These are phyloP conservation scores for Aureobasidium sp. DNA, from an alignment of 2,329 filamentous ascomycete species.

Conservation along the genomic window DNA sequence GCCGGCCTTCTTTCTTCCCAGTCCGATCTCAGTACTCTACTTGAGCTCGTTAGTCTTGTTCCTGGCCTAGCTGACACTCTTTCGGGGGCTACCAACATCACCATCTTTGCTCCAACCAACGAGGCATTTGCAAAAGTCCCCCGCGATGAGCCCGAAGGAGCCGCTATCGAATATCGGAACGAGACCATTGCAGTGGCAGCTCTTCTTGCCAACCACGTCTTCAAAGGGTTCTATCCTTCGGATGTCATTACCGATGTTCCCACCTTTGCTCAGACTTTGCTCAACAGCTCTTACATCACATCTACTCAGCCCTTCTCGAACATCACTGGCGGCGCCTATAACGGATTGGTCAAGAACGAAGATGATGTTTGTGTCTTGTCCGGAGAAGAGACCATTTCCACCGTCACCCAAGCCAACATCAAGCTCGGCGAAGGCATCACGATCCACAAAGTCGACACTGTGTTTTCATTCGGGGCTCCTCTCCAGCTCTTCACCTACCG, in stretches of 20 bases:
- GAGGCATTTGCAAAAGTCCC: constrained; percentile 30
- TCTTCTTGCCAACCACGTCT: constrained; percentile 22
- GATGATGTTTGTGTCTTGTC: constrained; percentile 30
- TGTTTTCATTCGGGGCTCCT: constrained; percentile 15
- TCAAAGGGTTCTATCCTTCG: constrained; percentile 28
- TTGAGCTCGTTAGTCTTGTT: constrained; percentile 22
- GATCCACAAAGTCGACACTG: constrained; percentile 20
- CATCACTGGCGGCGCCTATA: constrained; percentile 33
- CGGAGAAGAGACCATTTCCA: constrained; percentile 29
- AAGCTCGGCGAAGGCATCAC: constrained; percentile 16
- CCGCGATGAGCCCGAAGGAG: constrained; percentile 28
- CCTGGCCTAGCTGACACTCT: constrained; percentile 28
- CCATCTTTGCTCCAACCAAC: constrained; percentile 33
- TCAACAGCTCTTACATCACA: constrained; percentile 29
- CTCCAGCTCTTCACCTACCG: constrained; percentile 10
- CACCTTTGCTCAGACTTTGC: constrained; percentile 9
- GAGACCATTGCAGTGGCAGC: constrained; percentile 5
- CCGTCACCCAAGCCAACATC: constrained; percentile 29
- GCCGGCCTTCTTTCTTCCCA: constrained; percentile 22
- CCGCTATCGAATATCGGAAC: constrained; percentile 27
- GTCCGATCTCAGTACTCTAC: constrained; percentile 22
- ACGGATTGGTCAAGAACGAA: constrained; percentile 30
- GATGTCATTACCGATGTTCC: constrained; percentile 26
- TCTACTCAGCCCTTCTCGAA: constrained; percentile 33
- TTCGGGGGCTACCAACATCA: constrained; percentile 28